Evolutionary conservation across 2,329 filamentous ascomycete species (phyloP).

Genomic region (Scopulariopsis brevicaulis): DNA sequence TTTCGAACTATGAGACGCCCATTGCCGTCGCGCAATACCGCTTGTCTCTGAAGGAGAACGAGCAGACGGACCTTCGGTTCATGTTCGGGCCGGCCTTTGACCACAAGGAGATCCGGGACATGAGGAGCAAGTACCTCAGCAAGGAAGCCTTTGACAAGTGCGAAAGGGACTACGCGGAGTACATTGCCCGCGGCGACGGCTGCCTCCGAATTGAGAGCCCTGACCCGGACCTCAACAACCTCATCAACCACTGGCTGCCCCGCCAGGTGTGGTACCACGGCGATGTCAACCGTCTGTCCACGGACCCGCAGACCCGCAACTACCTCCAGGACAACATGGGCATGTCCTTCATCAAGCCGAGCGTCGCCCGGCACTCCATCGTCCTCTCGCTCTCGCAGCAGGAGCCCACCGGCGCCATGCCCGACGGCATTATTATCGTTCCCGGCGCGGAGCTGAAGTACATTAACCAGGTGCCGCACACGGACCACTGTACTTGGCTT

Average conservation of each 20-base stretch:
- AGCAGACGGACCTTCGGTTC: constrained; percentile 36
- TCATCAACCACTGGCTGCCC: constrained; percentile 47
- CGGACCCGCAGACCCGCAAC: constrained; percentile 47
- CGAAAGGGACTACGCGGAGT: constrained; percentile 33
- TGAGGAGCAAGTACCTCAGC: constrained; percentile 36
- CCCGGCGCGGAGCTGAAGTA: constrained; percentile 46
- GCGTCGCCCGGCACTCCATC: constrained; percentile 34
- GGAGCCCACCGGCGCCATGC: constrained; percentile 42
- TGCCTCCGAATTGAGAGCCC: constrained; percentile 41
- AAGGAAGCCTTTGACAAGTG: constrained; percentile 33
- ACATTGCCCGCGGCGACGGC: constrained; percentile 37
- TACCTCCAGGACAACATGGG: constrained; percentile 51
- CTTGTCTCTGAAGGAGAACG: constrained; percentile 22
- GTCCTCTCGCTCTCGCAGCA: constrained; percentile 39
- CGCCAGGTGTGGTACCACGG: constrained; percentile 48
- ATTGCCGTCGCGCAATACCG: constrained; percentile 42
- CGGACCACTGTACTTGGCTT: constrained; percentile 48
- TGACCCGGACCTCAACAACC: constrained; percentile 41
- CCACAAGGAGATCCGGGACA: constrained; percentile 32
- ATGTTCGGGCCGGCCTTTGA: constrained; percentile 42
- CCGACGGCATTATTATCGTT: constrained; percentile 40
- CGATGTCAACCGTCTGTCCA: constrained; percentile 45
- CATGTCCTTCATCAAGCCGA: constrained; percentile 43
- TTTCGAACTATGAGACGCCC: constrained; percentile 44
- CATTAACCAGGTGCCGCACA: constrained; percentile 50